These are phyloP conservation scores for Podospora sp. DNA, from an alignment of 495 filamentous ascomycete species.

Conservation along the genomic window DNA sequence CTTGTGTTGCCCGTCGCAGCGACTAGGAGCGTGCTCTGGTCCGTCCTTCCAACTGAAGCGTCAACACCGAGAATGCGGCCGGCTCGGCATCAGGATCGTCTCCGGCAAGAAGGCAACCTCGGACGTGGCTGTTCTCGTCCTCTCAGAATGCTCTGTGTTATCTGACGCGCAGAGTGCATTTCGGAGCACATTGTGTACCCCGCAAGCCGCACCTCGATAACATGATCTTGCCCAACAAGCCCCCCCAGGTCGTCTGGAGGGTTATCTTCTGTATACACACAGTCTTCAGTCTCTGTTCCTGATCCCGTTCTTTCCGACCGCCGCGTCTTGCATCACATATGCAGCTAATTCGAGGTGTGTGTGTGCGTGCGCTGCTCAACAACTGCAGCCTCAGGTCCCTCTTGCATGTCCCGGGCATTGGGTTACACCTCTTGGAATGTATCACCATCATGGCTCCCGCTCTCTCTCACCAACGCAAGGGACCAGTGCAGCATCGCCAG, in stretches of 20 bases:
- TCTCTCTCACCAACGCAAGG: conserved; percentile 16
- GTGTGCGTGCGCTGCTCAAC: not conserved
- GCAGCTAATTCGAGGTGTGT: not conserved
- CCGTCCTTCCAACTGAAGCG: not conserved
- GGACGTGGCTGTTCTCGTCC: not conserved
- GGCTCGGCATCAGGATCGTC: conserved; percentile 5
- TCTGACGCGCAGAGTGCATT: not conserved
- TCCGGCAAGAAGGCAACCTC: not conserved
- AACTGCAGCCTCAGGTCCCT: not conserved
- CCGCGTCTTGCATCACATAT: not conserved
- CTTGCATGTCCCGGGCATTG: conserved; percentile 13
- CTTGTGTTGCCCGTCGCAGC: not conserved
- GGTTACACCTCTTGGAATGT: conserved; percentile 4
- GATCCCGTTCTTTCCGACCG: conserved; percentile 1
- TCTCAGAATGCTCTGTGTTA: not conserved
- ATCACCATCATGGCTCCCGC: not conserved
- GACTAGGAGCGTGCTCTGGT: not conserved
- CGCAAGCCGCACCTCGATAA: not conserved
- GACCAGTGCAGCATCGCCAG: conserved; percentile 11
- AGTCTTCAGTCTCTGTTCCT: not conserved
- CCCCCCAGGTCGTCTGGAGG: not conserved
- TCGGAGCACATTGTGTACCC: no score
- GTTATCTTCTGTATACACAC: not conserved
- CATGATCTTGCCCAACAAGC: not conserved
- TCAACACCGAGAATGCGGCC: conserved; percentile 3